Conservation (phyloP, 306 rosid species). For the Dryas drummondii region DNA sequence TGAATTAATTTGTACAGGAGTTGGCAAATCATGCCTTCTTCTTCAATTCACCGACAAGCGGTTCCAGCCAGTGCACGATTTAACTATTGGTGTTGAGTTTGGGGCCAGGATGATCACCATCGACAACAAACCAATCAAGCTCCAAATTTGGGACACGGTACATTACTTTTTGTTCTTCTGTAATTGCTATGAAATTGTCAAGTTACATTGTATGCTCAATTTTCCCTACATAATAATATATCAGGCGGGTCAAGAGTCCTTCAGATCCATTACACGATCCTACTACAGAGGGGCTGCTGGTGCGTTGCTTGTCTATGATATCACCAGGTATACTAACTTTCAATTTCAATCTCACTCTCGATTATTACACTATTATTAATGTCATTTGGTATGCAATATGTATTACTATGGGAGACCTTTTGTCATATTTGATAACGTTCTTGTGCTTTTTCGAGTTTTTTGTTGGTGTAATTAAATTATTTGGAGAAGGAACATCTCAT, state of each 20-base stretch:
- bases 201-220: background rate
- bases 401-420: background rate
- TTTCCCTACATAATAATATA: constrained; percentile 12
- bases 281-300: constrained; percentile 98
- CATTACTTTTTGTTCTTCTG: background rate
- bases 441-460: background rate
- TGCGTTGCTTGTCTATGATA: constrained; percentile 92
- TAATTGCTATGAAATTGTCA: constrained; percentile 15
- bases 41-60: constrained; percentile 98
- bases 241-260: constrained; percentile 99
- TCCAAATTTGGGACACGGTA: constrained; percentile 99
- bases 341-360: background rate
- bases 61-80: constrained; percentile 94
- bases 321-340: constrained; percentile 64
- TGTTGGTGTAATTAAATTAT: background rate
- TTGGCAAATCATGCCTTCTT: constrained; percentile 95
- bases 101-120: constrained; percentile 98
- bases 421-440: background rate
- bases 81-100: constrained; percentile 96
- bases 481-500: background rate
- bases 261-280: constrained; percentile 93
- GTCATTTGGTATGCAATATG: background rate
- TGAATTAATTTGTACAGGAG: constrained; percentile 47
- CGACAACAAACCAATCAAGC: constrained; percentile 84
- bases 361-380: background rate